phyloP scores from a whole-genome alignment of 2,329 filamentous ascomycete genomes.

The Pseudogymnoascus pannorum region DNA sequence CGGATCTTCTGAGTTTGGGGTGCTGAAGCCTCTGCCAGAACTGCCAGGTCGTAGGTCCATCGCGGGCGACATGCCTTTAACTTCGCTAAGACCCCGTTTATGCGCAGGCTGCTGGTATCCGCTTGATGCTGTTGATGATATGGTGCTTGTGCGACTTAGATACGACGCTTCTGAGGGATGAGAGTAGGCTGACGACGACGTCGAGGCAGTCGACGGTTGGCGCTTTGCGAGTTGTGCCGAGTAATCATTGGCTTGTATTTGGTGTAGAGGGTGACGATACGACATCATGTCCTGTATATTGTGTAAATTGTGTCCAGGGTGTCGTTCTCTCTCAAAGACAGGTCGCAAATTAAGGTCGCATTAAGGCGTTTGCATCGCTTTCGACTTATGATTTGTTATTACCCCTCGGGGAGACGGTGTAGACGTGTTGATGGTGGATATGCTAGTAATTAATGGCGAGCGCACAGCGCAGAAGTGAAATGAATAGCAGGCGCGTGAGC shows the following conservation, averaged over 20 bases:
- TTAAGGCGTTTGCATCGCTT: constrained; percentile 15
- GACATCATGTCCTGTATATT: constrained; percentile 38
- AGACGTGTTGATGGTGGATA: constrained; percentile 1
- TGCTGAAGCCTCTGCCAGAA: constrained; percentile 31
- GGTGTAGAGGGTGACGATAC: constrained; percentile 51
- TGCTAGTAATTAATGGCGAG: neutral
- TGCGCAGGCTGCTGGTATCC: constrained; percentile 48
- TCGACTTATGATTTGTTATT: neutral
- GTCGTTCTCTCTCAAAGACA: neutral
- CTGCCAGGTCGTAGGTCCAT: constrained; percentile 40
- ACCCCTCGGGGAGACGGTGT: constrained; percentile 8
- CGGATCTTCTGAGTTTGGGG: constrained; percentile 49
- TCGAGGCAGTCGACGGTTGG: constrained; percentile 63
- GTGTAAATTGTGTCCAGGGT: constrained; percentile 1
- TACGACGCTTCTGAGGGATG: constrained; percentile 42
- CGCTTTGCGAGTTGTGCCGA: constrained; percentile 36
- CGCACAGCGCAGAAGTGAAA: constrained; percentile 11
- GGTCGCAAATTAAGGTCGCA: constrained; percentile 11
- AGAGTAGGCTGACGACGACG: constrained; percentile 63
- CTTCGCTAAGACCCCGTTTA: constrained; percentile 71
- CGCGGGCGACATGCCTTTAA: constrained; percentile 45
- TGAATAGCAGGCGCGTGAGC: neutral
- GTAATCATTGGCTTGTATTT: constrained; percentile 46
- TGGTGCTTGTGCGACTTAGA: constrained; percentile 57
- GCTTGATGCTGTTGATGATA: constrained; percentile 66